Evolutionary conservation across 2,329 filamentous ascomycete species (phyloP).

Genomic region (Dothideomycetes sp.): DNA sequence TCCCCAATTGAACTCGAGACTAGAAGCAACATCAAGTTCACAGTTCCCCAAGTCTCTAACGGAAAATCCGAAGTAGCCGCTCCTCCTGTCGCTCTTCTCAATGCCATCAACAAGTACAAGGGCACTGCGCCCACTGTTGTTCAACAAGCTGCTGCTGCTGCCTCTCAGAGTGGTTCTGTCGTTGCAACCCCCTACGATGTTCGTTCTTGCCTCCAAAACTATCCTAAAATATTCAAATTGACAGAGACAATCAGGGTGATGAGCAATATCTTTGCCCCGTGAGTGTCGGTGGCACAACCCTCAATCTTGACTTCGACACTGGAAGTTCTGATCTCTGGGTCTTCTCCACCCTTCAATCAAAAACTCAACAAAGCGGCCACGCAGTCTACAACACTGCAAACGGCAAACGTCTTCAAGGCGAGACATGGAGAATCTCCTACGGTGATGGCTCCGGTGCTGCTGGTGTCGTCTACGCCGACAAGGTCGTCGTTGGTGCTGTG

Average conservation of each 20-base stretch:
- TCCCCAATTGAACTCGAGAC: slow-evolving; percentile 19
- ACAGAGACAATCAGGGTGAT: background rate
- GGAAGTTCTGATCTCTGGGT: slow-evolving; percentile 53
- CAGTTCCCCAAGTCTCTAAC: slow-evolving; percentile 27
- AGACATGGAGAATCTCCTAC: slow-evolving; percentile 54
- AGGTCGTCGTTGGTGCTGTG: slow-evolving; percentile 51
- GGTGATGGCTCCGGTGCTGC: slow-evolving; percentile 55
- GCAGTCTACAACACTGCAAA: slow-evolving; percentile 46
- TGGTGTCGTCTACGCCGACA: slow-evolving; percentile 58
- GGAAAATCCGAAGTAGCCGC: slow-evolving; percentile 30
- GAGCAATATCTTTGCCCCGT: slow-evolving; percentile 44
- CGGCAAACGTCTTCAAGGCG: slow-evolving; percentile 37
- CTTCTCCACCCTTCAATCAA: slow-evolving; percentile 51
- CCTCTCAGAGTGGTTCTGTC: slow-evolving; percentile 30
- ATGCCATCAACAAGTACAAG: slow-evolving; percentile 18
- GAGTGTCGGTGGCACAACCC: slow-evolving; percentile 51
- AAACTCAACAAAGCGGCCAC: slow-evolving; percentile 45
- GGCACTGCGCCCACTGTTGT: slow-evolving; percentile 21
- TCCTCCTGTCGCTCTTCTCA: slow-evolving; percentile 23
- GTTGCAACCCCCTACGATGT: slow-evolving; percentile 27
- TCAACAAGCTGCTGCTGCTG: slow-evolving; percentile 26
- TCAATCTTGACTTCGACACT: slow-evolving; percentile 66
- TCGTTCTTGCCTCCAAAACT: background rate
- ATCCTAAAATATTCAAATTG: background rate
- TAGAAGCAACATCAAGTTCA: slow-evolving; percentile 18